A percentile compares a stretch with the other conserved stretches of the same genome.
Conservation (phyloP, 805 yeast species). For the Blastobotrys peoriensis region DNA sequence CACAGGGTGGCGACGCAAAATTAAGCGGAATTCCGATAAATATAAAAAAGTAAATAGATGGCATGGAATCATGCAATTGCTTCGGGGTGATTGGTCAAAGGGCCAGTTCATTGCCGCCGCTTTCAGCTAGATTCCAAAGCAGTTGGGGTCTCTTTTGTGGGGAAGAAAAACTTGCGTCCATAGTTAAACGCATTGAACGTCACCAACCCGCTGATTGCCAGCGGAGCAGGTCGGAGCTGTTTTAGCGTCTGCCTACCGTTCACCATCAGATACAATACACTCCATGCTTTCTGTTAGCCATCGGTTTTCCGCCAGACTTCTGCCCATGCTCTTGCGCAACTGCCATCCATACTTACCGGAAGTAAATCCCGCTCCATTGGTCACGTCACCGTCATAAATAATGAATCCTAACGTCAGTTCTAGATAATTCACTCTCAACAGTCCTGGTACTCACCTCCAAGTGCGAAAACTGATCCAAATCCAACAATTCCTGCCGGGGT, state of each 20-base stretch:
- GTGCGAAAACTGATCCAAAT: slow-evolving; percentile 24
- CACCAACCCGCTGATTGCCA: slow-evolving; percentile 53
- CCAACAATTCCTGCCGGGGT: slow-evolving; percentile 18
- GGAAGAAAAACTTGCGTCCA: slow-evolving; percentile 63
- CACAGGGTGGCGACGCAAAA: too few species aligned
- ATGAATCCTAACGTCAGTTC: slow-evolving; percentile 42
- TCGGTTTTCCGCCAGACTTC: too few species aligned
- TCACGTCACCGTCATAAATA: slow-evolving; percentile 67
- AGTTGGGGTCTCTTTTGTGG: slow-evolving; percentile 11
- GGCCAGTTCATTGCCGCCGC: too few species aligned
- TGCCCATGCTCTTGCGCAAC: too few species aligned
- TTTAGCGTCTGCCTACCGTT: slow-evolving; percentile 44
- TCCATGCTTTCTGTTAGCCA: slow-evolving; percentile 56
- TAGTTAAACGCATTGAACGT: slow-evolving; percentile 57
- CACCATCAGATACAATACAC: slow-evolving; percentile 61
- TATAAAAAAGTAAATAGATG: too few species aligned
- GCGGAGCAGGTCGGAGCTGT: slow-evolving; percentile 50
- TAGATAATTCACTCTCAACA: not conserved
- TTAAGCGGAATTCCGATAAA: too few species aligned
- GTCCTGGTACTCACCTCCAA: slow-evolving; percentile 19
- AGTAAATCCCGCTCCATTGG: slow-evolving; percentile 72
- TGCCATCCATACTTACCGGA: slow-evolving; percentile 21
- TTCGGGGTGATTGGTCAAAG: too few species aligned
- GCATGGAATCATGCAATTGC: too few species aligned
- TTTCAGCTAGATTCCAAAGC: too few species aligned